Evolutionary conservation across 768 basidiomycete genomes (phyloP), one percentile per base, ranked within the genome.

Genomic region (Tephrocybe sp.): DNA sequence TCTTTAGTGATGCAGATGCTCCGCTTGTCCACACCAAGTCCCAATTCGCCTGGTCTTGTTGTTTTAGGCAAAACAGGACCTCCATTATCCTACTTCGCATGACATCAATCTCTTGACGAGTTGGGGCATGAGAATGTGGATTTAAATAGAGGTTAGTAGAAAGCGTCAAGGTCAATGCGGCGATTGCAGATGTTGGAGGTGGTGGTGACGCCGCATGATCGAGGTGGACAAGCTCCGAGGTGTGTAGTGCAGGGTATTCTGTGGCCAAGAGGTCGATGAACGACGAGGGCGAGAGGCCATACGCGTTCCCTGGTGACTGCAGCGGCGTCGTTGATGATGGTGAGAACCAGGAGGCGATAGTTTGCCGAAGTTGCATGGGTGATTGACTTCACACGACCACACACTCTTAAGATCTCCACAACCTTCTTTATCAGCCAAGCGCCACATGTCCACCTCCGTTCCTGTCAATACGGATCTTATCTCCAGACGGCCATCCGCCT

Each of bases 21-120:
- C 56, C 56, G 20, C 56, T 57, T 26, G 56, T 57, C 56, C 56
- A 57, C 15, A 57, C 38, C 36, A 57, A 40, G 15, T 57, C 56
- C 56, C 56, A 57, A 9, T 45, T 34, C 18, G 54, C 52, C 20
- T 54, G 56, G 14, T 51, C 48, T n/a, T 41, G 33, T 15, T 51
- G 52, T 21, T 30, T 39, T 32, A 57, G 20, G 25, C 49, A 23
- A 25, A 57, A 57, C 9, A 54, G 50, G 32, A 48, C 42, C 5
- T 48, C 40, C 56, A 57, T 57, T 6, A 54, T 52, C 26, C 56
- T 41, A 7, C 45, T 48, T 18, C 56, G 37, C 36, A 51, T 51
- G 20, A 7, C n/a, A 28, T 57, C 53, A n/a, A 57, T 15, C 11
- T 47, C 45, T 20, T 43, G 56, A 28, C 40, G 40, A 7, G 56